Conservation (phyloP, 495 filamentous ascomycete species). For the Daldinia grandis region DNA sequence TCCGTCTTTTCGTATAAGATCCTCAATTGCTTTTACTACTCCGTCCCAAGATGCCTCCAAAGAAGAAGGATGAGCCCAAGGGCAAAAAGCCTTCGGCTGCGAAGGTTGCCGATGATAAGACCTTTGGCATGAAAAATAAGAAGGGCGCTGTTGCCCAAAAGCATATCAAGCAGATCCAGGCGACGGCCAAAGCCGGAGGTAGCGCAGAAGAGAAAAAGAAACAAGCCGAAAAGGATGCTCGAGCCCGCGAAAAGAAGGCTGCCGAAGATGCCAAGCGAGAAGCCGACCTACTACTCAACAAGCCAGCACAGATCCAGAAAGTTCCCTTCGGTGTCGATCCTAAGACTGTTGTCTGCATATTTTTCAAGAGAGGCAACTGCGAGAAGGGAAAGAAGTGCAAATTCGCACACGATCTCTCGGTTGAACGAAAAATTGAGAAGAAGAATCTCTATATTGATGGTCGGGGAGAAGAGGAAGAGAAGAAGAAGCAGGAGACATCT, state of each 20-base stretch:
- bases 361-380: conserved; percentile 95
- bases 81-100: conserved; percentile 71
- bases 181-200: conserved; percentile 74
- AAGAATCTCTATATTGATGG: conserved; percentile 90
- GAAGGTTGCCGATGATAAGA: conserved; percentile 89
- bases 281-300: conserved; percentile 85
- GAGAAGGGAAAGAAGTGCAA: conserved; percentile 99
- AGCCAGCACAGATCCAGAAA: conserved; percentile 94
- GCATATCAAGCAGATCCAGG: conserved; percentile 81
- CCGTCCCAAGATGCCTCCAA: conserved; percentile 84
- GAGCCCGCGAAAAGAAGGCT: conserved; percentile 81
- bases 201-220: conserved; percentile 86
- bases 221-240: conserved; percentile 85
- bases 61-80: conserved; percentile 72
- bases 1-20: not conserved
- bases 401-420: conserved; percentile 88
- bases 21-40: not conserved
- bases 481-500: conserved; percentile 92
- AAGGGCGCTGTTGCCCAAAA: conserved; percentile 91
- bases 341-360: conserved; percentile 96
- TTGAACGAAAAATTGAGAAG: conserved; percentile 93
- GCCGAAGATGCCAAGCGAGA: conserved; percentile 83
- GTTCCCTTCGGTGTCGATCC: conserved; percentile 97
- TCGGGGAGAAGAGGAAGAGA: conserved; percentile 75
- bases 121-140: conserved; percentile 99